These are phyloP conservation scores for Brassica hybrid DNA, from an alignment of 441 rosid genomes.

Conservation along the genomic window DNA sequence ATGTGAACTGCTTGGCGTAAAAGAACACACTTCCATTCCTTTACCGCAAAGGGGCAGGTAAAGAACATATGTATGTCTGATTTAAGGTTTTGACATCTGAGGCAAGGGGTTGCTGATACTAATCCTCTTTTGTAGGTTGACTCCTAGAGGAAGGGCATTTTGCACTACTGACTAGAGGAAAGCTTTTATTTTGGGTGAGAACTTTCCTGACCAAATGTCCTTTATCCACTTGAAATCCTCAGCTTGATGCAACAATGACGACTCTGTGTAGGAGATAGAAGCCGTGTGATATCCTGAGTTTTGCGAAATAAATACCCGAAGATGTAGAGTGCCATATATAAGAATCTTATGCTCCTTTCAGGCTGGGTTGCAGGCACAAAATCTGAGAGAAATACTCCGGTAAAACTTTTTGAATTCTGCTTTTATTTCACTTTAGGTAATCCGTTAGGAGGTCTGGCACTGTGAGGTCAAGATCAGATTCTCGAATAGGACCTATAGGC, in stretches of 20 bases:
- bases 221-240: not conserved
- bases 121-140: not conserved
- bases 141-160: not conserved
- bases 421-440: not conserved
- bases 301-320: not conserved
- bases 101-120: not conserved
- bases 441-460: not conserved
- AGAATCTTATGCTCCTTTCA: not conserved
- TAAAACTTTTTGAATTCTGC: not conserved
- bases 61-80: not conserved
- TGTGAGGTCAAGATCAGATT: not conserved
- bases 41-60: not conserved
- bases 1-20: not conserved
- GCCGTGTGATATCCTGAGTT: not conserved
- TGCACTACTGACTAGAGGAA: not conserved
- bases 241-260: not conserved
- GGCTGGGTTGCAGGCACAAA: not conserved
- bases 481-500: not conserved
- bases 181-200: not conserved
- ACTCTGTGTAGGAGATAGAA: too few species aligned
- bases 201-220: not conserved
- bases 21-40: not conserved
- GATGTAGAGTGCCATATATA: not conserved
- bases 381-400: not conserved
- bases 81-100: not conserved